phyloP scores from a whole-genome alignment of 306 rosid genomes.

The Fragaria iinumae region DNA sequence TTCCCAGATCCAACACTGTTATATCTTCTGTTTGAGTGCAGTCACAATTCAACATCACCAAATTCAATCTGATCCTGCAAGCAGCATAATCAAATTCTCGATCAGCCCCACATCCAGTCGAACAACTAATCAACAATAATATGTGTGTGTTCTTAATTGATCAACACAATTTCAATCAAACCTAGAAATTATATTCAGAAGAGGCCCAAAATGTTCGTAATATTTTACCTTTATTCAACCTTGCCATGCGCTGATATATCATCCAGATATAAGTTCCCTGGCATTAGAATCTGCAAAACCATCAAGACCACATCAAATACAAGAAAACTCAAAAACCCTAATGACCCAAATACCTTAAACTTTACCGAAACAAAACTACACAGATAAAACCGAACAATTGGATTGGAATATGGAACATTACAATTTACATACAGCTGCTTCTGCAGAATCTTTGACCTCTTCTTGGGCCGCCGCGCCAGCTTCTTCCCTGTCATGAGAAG shows the following conservation, averaged over 20 bases:
- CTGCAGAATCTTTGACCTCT: too few relatives aligned
- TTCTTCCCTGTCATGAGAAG: too few relatives aligned
- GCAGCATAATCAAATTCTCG: constrained; percentile 18
- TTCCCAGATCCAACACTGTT: constrained; percentile 26
- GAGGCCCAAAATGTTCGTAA: not conserved
- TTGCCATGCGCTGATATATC: constrained; percentile 1
- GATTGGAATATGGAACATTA: too few relatives aligned
- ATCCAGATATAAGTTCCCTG: constrained; percentile 31
- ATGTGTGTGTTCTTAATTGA: not conserved
- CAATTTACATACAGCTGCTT: too few relatives aligned
- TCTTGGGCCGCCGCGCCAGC: too few relatives aligned
- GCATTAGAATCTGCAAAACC: constrained; percentile 35
- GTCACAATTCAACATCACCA: constrained; percentile 18
- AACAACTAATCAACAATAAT: not conserved
- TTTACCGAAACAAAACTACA: too few relatives aligned
- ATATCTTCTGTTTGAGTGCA: constrained; percentile 27
- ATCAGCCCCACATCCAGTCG: constrained; percentile 2
- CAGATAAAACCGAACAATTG: too few relatives aligned
- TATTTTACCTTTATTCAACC: constrained; percentile 35
- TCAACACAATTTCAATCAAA: not conserved
- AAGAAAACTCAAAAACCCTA: not conserved
- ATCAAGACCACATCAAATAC: not conserved
- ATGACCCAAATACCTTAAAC: too few relatives aligned
- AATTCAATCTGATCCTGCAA: constrained; percentile 33
- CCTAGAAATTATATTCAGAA: not conserved